Conservation (phyloP, 345 rosid species). For the Eucalyptus pauciflora region DNA sequence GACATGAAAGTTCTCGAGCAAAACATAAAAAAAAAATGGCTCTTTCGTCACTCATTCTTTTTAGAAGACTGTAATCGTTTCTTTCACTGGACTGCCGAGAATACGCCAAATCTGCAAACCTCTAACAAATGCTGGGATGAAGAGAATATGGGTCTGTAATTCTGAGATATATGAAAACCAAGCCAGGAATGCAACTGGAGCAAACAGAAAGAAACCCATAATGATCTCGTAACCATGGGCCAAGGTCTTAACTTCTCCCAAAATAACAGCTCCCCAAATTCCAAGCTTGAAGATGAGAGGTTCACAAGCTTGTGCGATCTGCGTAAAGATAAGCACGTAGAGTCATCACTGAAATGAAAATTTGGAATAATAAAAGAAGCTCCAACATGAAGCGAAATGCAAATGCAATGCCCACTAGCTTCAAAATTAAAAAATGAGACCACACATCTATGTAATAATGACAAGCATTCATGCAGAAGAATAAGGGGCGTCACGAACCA, state of each 20-base stretch:
- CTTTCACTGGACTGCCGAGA: too few relatives aligned
- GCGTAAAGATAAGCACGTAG: not conserved
- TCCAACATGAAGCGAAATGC: not conserved
- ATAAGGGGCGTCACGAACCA: constrained; percentile 30
- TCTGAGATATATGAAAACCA: constrained; percentile 98
- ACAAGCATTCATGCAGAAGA: not conserved
- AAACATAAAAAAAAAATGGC: too few relatives aligned
- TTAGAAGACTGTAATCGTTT: too few relatives aligned
- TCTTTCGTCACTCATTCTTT: too few relatives aligned
- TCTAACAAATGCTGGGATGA: constrained; percentile 98
- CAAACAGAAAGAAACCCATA: constrained; percentile 88
- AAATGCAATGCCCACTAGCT: not conserved
- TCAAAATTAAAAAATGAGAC: not conserved
- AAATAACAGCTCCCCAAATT: constrained; percentile 70
- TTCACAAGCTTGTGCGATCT: constrained; percentile 96
- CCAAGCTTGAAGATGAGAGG: constrained; percentile 60
- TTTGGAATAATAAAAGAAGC: not conserved
- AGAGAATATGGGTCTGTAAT: constrained; percentile 95
- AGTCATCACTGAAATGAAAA: not conserved
- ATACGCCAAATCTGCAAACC: constrained; percentile 57
- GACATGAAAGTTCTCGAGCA: too few relatives aligned
- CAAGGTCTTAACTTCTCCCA: constrained; percentile 80
- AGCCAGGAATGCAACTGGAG: constrained; percentile 95
- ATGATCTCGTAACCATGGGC: constrained; percentile 94
- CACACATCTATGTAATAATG: too few relatives aligned